Base-by-base conservation (phyloP, 768 basidiomycete species). In the Hydnomerulius pinastri region DNA sequence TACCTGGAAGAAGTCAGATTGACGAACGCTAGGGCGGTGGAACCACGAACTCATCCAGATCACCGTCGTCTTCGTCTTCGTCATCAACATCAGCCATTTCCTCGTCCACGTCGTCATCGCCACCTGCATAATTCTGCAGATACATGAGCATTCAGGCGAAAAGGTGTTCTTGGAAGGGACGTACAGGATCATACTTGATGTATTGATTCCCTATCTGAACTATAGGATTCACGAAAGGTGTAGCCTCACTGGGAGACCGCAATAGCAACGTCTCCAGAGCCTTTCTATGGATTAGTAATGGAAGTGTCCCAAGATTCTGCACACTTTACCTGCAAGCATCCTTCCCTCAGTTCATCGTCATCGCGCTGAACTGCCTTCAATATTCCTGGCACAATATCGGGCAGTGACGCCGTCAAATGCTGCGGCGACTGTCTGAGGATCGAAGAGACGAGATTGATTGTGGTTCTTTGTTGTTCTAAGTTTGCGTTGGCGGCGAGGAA, bases 181-280 rank as follows among this genome's bases (percentile, higher is more conserved):
- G 59, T 63, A 95, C 93, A 0, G 96, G 96, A 67, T 99, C 97
- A 64, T 92, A 89, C 65, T 92, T 95, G 73, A 99, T 87, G 57
- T 85, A 86, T 52, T 86, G 82, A 41, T 76, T 79, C 4, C 88
- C 92, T 23, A 79, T 74, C 51, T 87, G 83, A 13, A 90, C 75
- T 56, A 95, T 87, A 7, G 77, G 69, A 43, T 71, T 71, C 28
- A 96, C 67, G 65, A 85, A 93, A 0, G 86, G 77, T 0, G 87
- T 84, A 25, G 88, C 81, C 60, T 97, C 94, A 6, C 81, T 74
- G 1, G 95, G 92, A 62, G 92, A 92, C 49, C 88, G 80, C 55
- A 98, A 69, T 0, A 95, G 76, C 4, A 98, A 71, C 0, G 85
- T 83, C 68, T 99, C 97, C 53, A 98, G 71, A 3, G 96, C 89